Evolutionary conservation across 1,139 yeast species (phyloP), one percentile per base, ranked within the genome.

Genomic region (Diutina sp.): DNA sequence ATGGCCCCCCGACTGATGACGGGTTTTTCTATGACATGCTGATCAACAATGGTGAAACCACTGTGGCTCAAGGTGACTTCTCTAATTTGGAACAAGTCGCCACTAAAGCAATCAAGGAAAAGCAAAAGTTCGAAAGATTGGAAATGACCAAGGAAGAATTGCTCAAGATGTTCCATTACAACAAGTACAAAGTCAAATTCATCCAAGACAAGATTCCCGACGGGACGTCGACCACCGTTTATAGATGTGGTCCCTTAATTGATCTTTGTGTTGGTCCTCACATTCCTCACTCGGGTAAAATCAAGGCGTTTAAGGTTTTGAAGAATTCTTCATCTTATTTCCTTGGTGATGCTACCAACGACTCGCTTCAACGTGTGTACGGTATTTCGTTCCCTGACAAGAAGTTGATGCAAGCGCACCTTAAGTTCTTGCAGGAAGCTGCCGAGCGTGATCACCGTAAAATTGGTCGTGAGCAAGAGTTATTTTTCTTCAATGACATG

Each of bases 371-470:
- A 76, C 89, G 99, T 78, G 83, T 95, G 58, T 95, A 95, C 69
- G 99, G 99, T 82, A 86, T 93, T 62, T 89, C 98, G 25, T 95
- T 95, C 90, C 99, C 99, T 60, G 99, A 93, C 72, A 93, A 95
- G 79, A 90, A 91, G 74, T 82, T 84, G 66, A 88, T 95, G 96
- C 95, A 90, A 65, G 98, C 89, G 65, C 97, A 95, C 70, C 74
- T 93, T 74, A 89, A 90, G 71, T 95, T 93, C 75, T 80, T 95
- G 68, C 95, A 90, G 67, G 99, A 95, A 74, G 99, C 99, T 56
- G 89, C 96, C 59, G 84, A 85, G 72, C 89, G 99, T 77, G 99
- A 95, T 72, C 99, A 95, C 73, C 85, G 99, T 74, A 91, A 85
- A 73, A 86, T 95, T 62, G 99, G 99, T 72, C 86, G 77, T 68